Conservation (phyloP, 2,329 filamentous ascomycete species). For the Fusarium siculi region DNA sequence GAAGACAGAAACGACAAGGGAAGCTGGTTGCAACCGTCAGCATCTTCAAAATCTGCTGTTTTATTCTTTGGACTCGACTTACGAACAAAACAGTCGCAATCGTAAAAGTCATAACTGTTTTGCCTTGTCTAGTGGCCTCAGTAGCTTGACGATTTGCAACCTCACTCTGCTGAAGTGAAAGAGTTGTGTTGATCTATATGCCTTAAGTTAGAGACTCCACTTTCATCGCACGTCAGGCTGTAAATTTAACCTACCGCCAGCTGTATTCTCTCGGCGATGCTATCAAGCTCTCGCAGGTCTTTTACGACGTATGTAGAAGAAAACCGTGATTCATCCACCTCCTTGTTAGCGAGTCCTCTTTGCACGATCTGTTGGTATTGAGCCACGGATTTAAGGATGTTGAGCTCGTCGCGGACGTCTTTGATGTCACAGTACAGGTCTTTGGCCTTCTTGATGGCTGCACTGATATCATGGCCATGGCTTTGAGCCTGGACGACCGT, state of each 20-base stretch:
- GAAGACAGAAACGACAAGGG: background rate
- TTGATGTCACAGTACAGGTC: slow-evolving; percentile 27
- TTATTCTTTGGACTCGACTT: rapidly evolving
- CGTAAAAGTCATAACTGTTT: background rate
- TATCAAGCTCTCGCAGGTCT: slow-evolving; percentile 32
- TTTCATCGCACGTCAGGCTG: too few species aligned
- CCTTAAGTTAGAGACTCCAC: too few species aligned
- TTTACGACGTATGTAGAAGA: slow-evolving; percentile 11
- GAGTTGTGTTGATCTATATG: slow-evolving; percentile 10
- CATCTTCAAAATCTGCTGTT: rapidly evolving
- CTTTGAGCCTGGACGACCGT: background rate
- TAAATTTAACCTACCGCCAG: too few species aligned
- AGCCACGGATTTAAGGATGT: slow-evolving; percentile 27
- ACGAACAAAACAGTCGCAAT: background rate
- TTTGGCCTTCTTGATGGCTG: background rate
- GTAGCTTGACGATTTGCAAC: background rate
- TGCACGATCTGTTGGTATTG: slow-evolving; percentile 23
- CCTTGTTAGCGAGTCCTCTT: background rate
- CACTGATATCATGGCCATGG: background rate
- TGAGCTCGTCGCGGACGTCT: slow-evolving; percentile 40
- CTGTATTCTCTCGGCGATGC: slow-evolving; percentile 24
- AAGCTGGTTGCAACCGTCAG: background rate
- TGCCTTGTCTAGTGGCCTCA: background rate
- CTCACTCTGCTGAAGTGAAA: slow-evolving; percentile 23
- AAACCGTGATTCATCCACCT: background rate